These are phyloP conservation scores for Metrosideros polymorpha DNA, from an alignment of 441 rosid species.

Conservation along the genomic window DNA sequence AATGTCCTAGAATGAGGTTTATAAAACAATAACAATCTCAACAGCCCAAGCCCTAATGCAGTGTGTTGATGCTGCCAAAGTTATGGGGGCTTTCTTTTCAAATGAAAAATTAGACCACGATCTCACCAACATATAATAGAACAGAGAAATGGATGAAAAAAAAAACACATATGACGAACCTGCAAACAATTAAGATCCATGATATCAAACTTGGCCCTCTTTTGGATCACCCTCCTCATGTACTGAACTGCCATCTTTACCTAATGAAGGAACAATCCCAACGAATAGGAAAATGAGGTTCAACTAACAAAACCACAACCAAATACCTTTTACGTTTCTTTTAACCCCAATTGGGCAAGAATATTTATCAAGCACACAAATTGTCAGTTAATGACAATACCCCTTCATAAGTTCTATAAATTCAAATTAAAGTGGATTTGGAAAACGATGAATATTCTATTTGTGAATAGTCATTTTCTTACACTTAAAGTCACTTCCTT, in stretches of 20 bases:
- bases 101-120: background rate
- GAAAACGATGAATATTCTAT: background rate
- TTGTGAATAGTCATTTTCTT: background rate
- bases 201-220: slow-evolving; percentile 89
- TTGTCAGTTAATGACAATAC: background rate
- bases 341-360: background rate
- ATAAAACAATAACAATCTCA: background rate
- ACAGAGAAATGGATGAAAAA: background rate
- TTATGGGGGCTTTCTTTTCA: background rate
- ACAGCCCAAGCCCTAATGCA: background rate
- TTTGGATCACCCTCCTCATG: slow-evolving; percentile 83
- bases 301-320: background rate
- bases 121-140: background rate
- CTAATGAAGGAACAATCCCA: slow-evolving; percentile 7
- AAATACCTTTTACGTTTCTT: background rate
- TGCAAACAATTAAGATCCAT: slow-evolving; percentile 87
- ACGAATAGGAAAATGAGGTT: background rate
- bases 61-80: background rate
- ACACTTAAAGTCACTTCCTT: background rate
- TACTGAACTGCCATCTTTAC: slow-evolving; percentile 95
- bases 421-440: background rate
- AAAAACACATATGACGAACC: slow-evolving; percentile 30
- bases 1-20: background rate
- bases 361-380: background rate
- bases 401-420: background rate